Percentiles rank a stretch among this genome's conserved stretches.
Evolutionary conservation across 2,329 filamentous ascomycete species (phyloP).

Genomic region (Alternaria atra): DNA sequence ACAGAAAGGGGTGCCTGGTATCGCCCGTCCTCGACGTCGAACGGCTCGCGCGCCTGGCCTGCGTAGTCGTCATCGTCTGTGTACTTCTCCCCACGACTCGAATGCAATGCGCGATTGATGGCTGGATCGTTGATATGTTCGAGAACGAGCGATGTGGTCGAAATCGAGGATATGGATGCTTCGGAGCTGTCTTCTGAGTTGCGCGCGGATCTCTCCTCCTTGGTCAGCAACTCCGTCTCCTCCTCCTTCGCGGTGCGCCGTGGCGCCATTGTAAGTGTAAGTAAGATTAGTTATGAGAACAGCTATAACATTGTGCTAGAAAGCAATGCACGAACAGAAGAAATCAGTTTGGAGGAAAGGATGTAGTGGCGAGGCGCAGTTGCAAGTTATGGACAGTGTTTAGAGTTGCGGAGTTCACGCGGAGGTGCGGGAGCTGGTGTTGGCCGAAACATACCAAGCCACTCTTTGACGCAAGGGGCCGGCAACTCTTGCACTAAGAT

Average conservation of each 20-base stretch:
- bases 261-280: conserved; percentile 42
- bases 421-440: conserved; percentile 38
- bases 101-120: conserved; percentile 39
- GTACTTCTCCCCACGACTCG: conserved; percentile 48
- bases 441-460: conserved; percentile 44
- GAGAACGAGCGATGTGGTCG: conserved; percentile 83
- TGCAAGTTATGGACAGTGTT: conserved; percentile 16
- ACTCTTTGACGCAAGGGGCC: conserved; percentile 31
- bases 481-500: conserved; percentile 11
- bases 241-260: conserved; percentile 51
- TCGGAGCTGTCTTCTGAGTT: conserved; percentile 48
- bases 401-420: conserved; percentile 36
- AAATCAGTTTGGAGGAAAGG: neutral
- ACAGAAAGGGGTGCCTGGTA: conserved; percentile 61
- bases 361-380: conserved; percentile 12
- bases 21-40: conserved; percentile 62
- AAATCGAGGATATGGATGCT: conserved; percentile 77
- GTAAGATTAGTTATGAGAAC: neutral
- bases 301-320: conserved; percentile 28
- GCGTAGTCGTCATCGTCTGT: conserved; percentile 49
- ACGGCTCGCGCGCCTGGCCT: conserved; percentile 58
- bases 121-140: conserved; percentile 73
- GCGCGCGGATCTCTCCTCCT: conserved; percentile 41
- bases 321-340: neutral
- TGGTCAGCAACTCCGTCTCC: conserved; percentile 57